phyloP scores from a whole-genome alignment of 768 basidiomycete species.

The Butyriboletus loyo region DNA sequence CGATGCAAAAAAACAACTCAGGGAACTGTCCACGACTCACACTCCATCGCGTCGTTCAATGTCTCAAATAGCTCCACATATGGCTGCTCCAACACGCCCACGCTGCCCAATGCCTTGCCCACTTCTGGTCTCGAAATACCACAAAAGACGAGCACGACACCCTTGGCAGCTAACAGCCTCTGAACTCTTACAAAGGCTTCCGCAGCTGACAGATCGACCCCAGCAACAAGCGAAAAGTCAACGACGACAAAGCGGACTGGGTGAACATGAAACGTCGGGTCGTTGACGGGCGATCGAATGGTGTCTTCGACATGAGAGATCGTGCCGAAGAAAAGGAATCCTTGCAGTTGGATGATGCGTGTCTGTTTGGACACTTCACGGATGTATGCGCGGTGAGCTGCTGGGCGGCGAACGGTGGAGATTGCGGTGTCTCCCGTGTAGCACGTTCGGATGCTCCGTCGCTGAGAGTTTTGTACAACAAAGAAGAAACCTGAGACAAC shows the following conservation, averaged over 20 bases:
- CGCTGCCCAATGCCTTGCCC: conserved; percentile 70
- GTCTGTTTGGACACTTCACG: conserved; percentile 93
- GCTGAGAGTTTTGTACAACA: conserved; percentile 90
- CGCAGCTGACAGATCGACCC: conserved; percentile 92
- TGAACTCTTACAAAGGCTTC: conserved; percentile 94
- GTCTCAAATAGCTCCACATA: conserved; percentile 80
- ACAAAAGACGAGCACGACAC: conserved; percentile 87
- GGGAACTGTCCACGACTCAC: conserved; percentile 43
- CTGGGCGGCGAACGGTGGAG: conserved; percentile 89
- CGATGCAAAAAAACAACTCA: neutral
- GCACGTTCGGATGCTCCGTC: conserved; percentile 78
- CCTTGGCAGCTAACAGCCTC: conserved; percentile 67
- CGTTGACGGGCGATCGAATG: conserved; percentile 71
- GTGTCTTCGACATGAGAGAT: conserved; percentile 87
- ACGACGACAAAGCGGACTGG: conserved; percentile 90
- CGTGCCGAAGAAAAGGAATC: conserved; percentile 93
- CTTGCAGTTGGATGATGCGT: conserved; percentile 83
- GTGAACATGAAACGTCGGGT: conserved; percentile 63
- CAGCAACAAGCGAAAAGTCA: conserved; percentile 81
- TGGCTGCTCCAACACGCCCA: conserved; percentile 73
- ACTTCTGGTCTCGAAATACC: conserved; percentile 68
- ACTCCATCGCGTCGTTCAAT: conserved; percentile 91
- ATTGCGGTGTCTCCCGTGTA: conserved; percentile 81
- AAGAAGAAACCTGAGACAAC: conserved; percentile 76
- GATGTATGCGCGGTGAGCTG: conserved; percentile 83